Base-by-base conservation (phyloP, 78 protist species). In the Diacronema lutheri region DNA sequence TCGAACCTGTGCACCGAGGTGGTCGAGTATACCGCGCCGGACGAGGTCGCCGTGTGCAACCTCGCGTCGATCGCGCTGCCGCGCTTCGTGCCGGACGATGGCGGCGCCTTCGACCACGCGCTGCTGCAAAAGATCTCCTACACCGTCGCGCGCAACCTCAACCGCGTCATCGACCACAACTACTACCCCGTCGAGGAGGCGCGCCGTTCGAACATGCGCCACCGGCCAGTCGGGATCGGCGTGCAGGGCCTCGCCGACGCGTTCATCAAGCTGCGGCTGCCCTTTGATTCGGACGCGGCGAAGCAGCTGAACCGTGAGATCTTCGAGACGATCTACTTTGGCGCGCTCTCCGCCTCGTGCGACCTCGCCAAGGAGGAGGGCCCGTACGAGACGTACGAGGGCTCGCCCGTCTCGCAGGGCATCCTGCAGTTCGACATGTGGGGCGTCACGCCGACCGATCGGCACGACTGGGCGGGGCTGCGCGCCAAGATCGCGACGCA, bases 1-100 rank as follows among this genome's bases (percentile, higher is more conserved):
- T 81, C 92, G 66, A 98, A 98, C 90, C 92, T 98, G 55, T 98
- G 99, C 92, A 96, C 98, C 3, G 99, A 98, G 87, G 97, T 98
- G 84, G 86, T 97, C 77, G 96, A 98, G 95, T 97, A 96, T 94
- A 90, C 96, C 14, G 23, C 97, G 44, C 92, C 97, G 10, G 98
- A 93, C 69, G 98, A 98, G 88, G 93, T 92, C 11, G 99, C 99
- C 1, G 99, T 97, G 56, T 97, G 99, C 93, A 98, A 98, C 90
- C 93, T 98, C 31, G 99, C 98, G 19, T 97, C 99, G 35, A 87
- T 98, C 58, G 98, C 98, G 33, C 93, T 98, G 55, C 96, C 97
- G 56, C 90, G 84, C 91, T 98, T 78, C 73, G 92, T 97, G 56
- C 50, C 55, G 25, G 86, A 3, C 33, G 84, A 88, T 31, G 61